Base-by-base conservation (phyloP, 805 yeast species). In the Debaryomyces maramus region DNA sequence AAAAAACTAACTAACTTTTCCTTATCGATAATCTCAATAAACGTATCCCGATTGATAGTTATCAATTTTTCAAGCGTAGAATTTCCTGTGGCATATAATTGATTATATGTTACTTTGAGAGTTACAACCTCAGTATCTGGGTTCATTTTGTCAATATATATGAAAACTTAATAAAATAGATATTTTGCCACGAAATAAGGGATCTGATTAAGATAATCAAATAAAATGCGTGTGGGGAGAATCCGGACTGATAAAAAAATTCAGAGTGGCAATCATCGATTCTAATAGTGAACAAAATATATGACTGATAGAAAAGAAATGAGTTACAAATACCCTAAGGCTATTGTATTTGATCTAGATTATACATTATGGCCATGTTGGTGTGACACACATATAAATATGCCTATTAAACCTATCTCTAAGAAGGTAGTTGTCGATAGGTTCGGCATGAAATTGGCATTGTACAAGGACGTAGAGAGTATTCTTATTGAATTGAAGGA, bases 361-460 rank as follows among this genome's bases (percentile, higher is more conserved):
- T 85, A 80, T 53, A 85, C 93, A 0, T 60, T 85, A 23, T 85
- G 93, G 93, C 90, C 85, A 37, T 80, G 83, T 45, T 85, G 90
- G 90, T 84, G 90, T 58, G 90, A 85, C 51, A 83, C 88, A 1
- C 90, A 85, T 52, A 70, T 85, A 15, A 58, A 68, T 2, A 63
- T 77, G 6, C 90, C 90, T 0, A 42, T 82, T 16, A 67, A 65
- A 39, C 52, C 66, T n/a, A 40, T 45, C 14, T 52, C 61, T 11
- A 62, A 62, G 9, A 51, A 59, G 11, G 52, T 60, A 3, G 67
- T 82, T 2, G 62, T 67, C 1, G 91, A 85, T 51, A 62, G 67
- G 35, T 56, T 68, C 42, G 88, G 88, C 0, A 78, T 66, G 48
- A 64, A 71, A 30, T 63, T 86, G 11, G 56, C 77, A 0, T 73